Percentiles rank a stretch among this genome's conserved stretches.
Conservation (phyloP, 352 stramenopile genomes). For the Pythium sukuiense region DNA sequence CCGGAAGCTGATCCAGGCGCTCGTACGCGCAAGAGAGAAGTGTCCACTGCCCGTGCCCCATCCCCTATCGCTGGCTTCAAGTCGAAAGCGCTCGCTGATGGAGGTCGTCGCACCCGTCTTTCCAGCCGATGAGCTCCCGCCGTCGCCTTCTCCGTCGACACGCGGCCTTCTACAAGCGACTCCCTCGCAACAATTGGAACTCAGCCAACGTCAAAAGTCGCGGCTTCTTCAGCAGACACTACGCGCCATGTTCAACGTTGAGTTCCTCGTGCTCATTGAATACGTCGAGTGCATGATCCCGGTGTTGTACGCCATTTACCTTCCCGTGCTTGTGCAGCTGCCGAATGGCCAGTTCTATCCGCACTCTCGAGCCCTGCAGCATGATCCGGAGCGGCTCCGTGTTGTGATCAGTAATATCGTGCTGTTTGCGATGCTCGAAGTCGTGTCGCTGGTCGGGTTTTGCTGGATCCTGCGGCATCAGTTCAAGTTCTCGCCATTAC, state of each 20-base stretch:
- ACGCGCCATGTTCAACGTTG: conserved; percentile 2
- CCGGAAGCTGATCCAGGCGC: neutral
- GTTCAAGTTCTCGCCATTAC: conserved; percentile 4
- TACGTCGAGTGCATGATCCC: conserved; percentile 17
- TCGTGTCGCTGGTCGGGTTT: neutral
- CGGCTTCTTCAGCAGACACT: conserved; percentile 15
- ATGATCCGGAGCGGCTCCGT: neutral
- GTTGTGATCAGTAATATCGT: conserved; percentile 10
- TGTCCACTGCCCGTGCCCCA: neutral
- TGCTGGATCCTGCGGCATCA: neutral
- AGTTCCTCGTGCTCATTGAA: conserved; percentile 22
- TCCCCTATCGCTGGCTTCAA: neutral
- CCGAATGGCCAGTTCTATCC: conserved; percentile 13
- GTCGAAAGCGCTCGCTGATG: neutral
- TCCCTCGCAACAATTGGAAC: neutral
- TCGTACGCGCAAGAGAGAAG: conserved; percentile 2
- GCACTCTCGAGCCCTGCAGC: neutral
- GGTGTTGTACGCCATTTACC: neutral
- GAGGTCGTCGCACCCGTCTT: neutral
- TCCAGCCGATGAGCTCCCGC: neutral
- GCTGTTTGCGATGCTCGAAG: conserved; percentile 1
- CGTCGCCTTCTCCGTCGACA: neutral
- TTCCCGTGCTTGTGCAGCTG: conserved; percentile 7
- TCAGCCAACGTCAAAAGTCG: conserved; percentile 2
- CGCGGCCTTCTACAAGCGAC: neutral